These are phyloP conservation scores for Sporothrix luriei DNA, from an alignment of 2,329 filamentous ascomycete genomes.

Conservation along the genomic window DNA sequence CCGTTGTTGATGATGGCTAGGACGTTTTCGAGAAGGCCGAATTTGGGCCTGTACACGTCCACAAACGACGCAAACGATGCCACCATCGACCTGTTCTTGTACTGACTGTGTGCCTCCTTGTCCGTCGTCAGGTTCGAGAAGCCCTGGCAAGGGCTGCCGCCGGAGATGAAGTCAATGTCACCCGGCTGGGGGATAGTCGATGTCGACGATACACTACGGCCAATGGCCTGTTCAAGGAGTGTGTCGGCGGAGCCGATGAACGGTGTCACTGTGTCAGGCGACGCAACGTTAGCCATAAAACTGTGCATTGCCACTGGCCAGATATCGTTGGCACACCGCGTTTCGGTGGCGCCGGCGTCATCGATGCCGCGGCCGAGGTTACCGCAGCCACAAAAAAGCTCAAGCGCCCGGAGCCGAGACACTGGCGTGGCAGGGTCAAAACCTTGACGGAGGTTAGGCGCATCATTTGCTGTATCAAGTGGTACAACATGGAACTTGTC, in stretches of 20 bases:
- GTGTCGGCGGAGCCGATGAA: constrained; percentile 75
- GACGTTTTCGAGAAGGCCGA: constrained; percentile 78
- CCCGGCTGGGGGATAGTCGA: constrained; percentile 60
- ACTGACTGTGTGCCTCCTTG: constrained; percentile 57
- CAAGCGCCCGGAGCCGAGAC: constrained; percentile 60
- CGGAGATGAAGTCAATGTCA: constrained; percentile 68
- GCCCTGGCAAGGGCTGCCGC: constrained; percentile 76
- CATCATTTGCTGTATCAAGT: background rate
- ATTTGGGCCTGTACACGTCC: constrained; percentile 74
- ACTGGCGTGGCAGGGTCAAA: constrained; percentile 50
- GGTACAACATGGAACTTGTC: background rate
- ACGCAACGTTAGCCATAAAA: constrained; percentile 66
- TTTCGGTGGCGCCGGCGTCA: constrained; percentile 66
- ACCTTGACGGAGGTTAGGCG: constrained; percentile 53
- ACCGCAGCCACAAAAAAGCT: constrained; percentile 77
- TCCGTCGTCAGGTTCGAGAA: constrained; percentile 67
- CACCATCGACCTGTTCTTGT: constrained; percentile 74
- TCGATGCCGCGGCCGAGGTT: constrained; percentile 77
- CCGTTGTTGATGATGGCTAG: constrained; percentile 52
- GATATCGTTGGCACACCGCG: constrained; percentile 70
- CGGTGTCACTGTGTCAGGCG: constrained; percentile 50
- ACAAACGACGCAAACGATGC: constrained; percentile 74
- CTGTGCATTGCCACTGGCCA: constrained; percentile 67
- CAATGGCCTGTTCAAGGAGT: constrained; percentile 59
- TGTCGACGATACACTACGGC: constrained; percentile 44